Base-by-base conservation (phyloP, 192 early-diverging fungal species). In the Umbelopsis isabellina region DNA sequence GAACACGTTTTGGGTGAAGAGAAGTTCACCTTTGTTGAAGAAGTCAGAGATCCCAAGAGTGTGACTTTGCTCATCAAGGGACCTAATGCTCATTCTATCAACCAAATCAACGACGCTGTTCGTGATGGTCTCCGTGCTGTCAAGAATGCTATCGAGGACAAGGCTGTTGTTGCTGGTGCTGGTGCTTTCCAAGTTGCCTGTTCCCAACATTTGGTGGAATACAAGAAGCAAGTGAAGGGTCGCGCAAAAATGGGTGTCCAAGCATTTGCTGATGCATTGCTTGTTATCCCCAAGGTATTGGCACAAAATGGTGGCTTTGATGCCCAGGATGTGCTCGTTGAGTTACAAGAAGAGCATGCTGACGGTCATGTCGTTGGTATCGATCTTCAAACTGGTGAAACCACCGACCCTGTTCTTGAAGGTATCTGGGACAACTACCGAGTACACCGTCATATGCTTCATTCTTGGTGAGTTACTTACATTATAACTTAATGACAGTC, bases 401-500 rank as follows among this genome's bases (percentile, higher is more conserved):
- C 94, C 35, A 77, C 96, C 77, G 96, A 99, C 71, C 98, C 98
- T 2, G 80, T 86, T 53, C 77, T 89, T 46, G 94, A 98, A 77
- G 98, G 98, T 50, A 94, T 99, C 67, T 98, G 93, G 93, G 95
- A 98, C 79, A 98, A 98, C 85, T 98, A 98, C 86, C 91, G 97
- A 48, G 98, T 99, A 49, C 85, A 95, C 69, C 87, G 95, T 41
- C 94, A 98, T 79, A 91, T 98, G 93, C 85, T 99, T 64, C 93
- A 98, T 78, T 97, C 94, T 74, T 95, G 92, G 84, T 92, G 85
- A 48, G 77, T 65, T 20, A 2, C 27, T 45, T 41, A 46, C 1
- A 65, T 5, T 16, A 46, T 65, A 27, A 0, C 53, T 47, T 64
- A 16, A 75, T 76, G 55, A 37, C 23, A 0, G n/a, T 72, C 6